Base-by-base conservation (phyloP, 768 basidiomycete species). In the Serendipita sp. region DNA sequence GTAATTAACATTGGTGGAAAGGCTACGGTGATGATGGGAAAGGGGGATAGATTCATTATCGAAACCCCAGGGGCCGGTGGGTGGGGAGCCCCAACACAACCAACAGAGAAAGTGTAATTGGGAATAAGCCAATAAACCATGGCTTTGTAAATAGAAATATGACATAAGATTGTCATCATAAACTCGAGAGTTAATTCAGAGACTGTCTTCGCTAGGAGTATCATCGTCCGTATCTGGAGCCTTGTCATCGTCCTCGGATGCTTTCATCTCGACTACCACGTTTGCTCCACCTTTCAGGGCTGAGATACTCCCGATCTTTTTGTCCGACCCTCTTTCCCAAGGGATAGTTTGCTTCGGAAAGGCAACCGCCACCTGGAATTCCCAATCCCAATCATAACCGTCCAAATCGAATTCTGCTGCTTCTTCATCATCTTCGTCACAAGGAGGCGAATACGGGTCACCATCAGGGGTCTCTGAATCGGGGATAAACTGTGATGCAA, bases 31-130 rank as follows among this genome's bases (percentile, higher is more conserved):
- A 82, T 80, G 76, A 92, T 94, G 86, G 88, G 89, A 43, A 88
- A 90, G 69, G 88, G 91, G 3, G 92, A 96, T 70, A 77, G 79
- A 60, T 71, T 96, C 65, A 68, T 86, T 65, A 83, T 95, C 58
- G 84, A 92, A 75, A 94, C 93, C 0, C 93, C 93, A 0, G 93
- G 93, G 0, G 93, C 86, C 6, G 93, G 93, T 4, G 93, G 84
- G 2, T 95, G 88, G 88, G 92, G 92, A 0, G 37, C 58, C 4
- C 64, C 68, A 53, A 11, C 13, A 53, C 18, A 18, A 45, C 13
- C 18, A 45, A 45, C 18, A 13, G 11, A 18, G 44, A 45, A 23
- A 23, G 23, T 13, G 44, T 45, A 45, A 45, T 13, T 13, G 44
- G 44, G 13, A 13, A 18, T 45, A 13, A 45, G 11, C 11, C 44